Conservation (phyloP, 352 stramenopile genomes). For the Globisporangium abappressorium region DNA sequence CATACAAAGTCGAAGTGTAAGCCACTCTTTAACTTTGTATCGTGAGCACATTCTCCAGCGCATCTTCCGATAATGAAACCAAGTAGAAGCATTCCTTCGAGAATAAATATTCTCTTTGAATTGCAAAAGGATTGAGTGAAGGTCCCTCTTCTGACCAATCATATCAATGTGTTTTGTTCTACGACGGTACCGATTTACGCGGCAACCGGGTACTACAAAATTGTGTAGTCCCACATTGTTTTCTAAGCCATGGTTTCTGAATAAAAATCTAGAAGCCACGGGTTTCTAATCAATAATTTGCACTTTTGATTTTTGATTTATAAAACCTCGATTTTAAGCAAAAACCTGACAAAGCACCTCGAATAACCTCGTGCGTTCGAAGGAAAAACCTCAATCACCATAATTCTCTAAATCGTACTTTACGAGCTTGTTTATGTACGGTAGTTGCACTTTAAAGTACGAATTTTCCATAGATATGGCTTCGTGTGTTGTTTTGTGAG, state of each 20-base stretch:
- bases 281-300: neutral
- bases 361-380: neutral
- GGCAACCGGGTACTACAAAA: neutral
- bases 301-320: neutral
- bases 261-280: too few species aligned
- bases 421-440: neutral
- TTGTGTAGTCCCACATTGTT: neutral
- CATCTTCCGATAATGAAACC: too few species aligned
- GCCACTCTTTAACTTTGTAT: too few species aligned
- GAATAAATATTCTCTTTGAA: neutral
- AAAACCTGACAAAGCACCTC: neutral
- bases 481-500: neutral
- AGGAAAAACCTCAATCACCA: neutral
- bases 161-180: neutral
- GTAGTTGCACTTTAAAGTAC: neutral
- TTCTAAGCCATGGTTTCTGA: neutral
- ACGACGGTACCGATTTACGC: neutral
- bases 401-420: neutral
- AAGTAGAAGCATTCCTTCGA: too few species aligned
- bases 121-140: neutral
- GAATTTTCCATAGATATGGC: conserved; percentile 9
- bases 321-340: neutral
- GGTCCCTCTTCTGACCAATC: neutral
- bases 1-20: too few species aligned
- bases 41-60: too few species aligned